Evolutionary conservation across 371 early-diverging fungal species (phyloP), one percentile per base, ranked within the genome.

Genomic region (Mortierella sp.): DNA sequence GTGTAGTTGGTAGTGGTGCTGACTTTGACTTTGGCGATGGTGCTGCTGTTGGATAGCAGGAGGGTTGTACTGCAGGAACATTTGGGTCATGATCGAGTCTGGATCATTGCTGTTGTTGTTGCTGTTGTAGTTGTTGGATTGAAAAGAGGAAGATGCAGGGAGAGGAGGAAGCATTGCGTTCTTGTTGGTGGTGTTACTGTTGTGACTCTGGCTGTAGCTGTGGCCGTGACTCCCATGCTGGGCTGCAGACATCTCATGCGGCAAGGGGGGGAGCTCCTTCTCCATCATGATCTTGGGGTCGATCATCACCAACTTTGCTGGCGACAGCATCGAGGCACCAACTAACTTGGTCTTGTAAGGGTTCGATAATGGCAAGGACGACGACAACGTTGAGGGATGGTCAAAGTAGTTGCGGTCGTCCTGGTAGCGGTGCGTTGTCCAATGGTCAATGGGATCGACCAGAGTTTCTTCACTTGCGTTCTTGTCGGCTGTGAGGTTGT

Each of bases 361-460:
- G 34, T 61, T 34, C 34, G 61, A 19, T 0, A 34, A 31, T 28
- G 34, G 6, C 61, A 43, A 24, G 48, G 2, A 14, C 4, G 26
- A 31, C n/a, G 43, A 28, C 13, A 40, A 6, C 6, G 43, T 40
- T 40, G 72, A 5, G 8, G 44, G 16, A 16, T 57, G 59, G 4
- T 70, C 71, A 31, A 57, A 53, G 19, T 70, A 24, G 16, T 8
- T 55, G 53, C 37, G 31, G 13, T 51, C 70, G n/a, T 77, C 74
- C 0, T 64, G 50, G 31, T 81, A 77, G 4, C 61, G 77, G 24
- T 77, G 77, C 3, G 57, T 59, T 34, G 50, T 69, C 77, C 81
- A 82, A n/a, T 71, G 40, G 34, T 74, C 69, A n/a, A 72, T 43
- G 0, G 78, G 82, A n/a, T 82, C 78, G 1, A 82, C 79, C 6